Base-by-base conservation (phyloP, 83 land plant genomes). In the Picea abies region DNA sequence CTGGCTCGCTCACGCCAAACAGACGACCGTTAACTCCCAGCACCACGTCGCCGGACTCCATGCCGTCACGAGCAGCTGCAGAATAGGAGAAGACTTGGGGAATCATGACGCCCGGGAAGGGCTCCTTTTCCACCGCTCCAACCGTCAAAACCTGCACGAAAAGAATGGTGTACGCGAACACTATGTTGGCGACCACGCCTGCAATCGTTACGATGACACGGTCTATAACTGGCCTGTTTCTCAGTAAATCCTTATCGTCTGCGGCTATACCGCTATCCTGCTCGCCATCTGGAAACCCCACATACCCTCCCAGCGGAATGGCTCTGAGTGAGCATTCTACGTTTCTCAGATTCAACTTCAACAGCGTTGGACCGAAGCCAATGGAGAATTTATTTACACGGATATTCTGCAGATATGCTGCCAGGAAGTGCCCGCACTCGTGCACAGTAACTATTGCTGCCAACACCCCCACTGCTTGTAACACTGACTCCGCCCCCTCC, bases 251-350 rank as follows among this genome's bases (percentile, higher is more conserved):
- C 22, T 88, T 87, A 84, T 97, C 99, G 82, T 97, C 97, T 12
- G 90, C 66, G 1, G 94, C 88, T 39, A 91, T 94, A 25, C 85
- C 93, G 69, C 92, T 89, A 9, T 95, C 94, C 8, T 95, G 98
- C 75, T 94, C 97, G 76, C 93, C 89, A 84, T 97, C 99, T n/a
- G 99, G 99, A 79, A 96, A 97, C 9, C 93, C 99, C 49, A 94
- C 97, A 84, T 90, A 96, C 5, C 99, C 99, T 63, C 99, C 99
- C 2, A 97, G 83, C 47, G 99, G 99, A 79, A 97, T 86, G 14
- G 97, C 98, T 61, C 99, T 86, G 60, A 97, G 70, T 1, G 98
- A 96, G 83, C 92, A 97, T 83, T 97, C 99, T 11, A 97, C 98
- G 67, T 88, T 89, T 35, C 35, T 60, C 41, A 78, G 65, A 61